phyloP scores from a whole-genome alignment of 2,329 filamentous ascomycete genomes.

The Chrysosporium keratinophilum region DNA sequence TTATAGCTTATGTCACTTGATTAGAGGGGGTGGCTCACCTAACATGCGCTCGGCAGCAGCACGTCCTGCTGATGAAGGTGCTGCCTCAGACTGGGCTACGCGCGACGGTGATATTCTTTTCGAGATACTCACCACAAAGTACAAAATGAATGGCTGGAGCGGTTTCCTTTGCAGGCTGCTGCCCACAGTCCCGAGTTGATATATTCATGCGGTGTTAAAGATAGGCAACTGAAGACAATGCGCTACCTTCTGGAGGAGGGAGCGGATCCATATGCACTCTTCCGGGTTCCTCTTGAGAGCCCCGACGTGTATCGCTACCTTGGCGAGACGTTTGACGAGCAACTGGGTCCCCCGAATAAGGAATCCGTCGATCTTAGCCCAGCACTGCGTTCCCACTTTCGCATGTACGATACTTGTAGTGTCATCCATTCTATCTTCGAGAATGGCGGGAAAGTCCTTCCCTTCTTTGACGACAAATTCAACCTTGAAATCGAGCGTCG shows the following conservation, averaged over 20 bases:
- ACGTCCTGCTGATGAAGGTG: constrained; percentile 7
- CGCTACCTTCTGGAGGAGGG: constrained; percentile 9
- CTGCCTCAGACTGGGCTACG: constrained; percentile 9
- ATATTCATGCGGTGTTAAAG: constrained; percentile 3
- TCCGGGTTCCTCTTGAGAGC: constrained; percentile 9
- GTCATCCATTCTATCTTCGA: constrained; percentile 16
- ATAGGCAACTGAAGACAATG: constrained; percentile 7
- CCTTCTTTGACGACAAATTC: constrained; percentile 10
- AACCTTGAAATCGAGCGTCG: constrained; percentile 14
- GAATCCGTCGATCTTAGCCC: background rate
- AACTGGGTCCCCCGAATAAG: background rate
- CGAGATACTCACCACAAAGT: background rate
- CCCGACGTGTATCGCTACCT: constrained; percentile 4
- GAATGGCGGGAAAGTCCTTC: constrained; percentile 9
- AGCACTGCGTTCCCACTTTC: background rate
- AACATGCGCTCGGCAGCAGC: constrained; percentile 10
- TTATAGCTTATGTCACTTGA: constrained; percentile 1
- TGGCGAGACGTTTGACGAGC: constrained; percentile 11
- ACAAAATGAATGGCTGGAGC: constrained; percentile 2
- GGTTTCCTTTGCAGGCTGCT: constrained; percentile 10
- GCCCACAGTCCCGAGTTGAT: background rate
- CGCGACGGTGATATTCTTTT: constrained; percentile 7
- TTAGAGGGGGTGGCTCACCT: background rate
- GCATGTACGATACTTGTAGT: constrained; percentile 12
- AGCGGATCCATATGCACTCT: constrained; percentile 11